Percentiles rank a stretch among this genome's conserved stretches.
Evolutionary conservation across 2,329 filamentous ascomycete species (phyloP).

Genomic region (Neoarthrinium moseri): DNA sequence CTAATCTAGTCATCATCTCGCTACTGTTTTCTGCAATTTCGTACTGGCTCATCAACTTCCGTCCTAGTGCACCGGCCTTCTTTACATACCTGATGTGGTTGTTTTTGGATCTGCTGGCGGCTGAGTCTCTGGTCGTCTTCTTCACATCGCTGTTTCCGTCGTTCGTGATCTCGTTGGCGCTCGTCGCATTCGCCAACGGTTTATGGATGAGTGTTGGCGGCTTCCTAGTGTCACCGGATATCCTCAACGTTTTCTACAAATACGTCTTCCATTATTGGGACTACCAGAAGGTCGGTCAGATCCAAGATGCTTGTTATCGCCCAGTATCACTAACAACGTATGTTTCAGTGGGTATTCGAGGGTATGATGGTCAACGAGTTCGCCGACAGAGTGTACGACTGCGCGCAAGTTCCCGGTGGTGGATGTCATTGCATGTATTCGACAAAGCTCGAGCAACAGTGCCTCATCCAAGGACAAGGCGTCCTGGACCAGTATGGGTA

Average conservation of each 20-base stretch:
- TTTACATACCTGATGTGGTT: slow-evolving; percentile 81
- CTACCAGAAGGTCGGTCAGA: not conserved
- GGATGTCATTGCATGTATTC: slow-evolving; percentile 70
- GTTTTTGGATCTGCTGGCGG: slow-evolving; percentile 79
- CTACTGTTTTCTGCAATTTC: slow-evolving; percentile 72
- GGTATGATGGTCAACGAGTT: slow-evolving; percentile 96
- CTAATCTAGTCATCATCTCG: slow-evolving; percentile 69
- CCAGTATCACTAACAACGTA: slow-evolving; percentile 38
- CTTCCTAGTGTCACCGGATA: slow-evolving; percentile 72
- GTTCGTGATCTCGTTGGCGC: slow-evolving; percentile 77
- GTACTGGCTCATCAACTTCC: slow-evolving; percentile 81
- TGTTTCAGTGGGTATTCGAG: slow-evolving; percentile 76
- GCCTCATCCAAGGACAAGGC: slow-evolving; percentile 68
- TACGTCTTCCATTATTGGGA: slow-evolving; percentile 68
- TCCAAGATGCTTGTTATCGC: not conserved
- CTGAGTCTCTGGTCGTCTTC: slow-evolving; percentile 81
- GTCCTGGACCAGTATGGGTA: slow-evolving; percentile 73
- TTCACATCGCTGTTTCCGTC: slow-evolving; percentile 71
- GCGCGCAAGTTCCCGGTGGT: slow-evolving; percentile 35
- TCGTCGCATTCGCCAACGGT: slow-evolving; percentile 83
- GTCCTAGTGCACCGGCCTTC: slow-evolving; percentile 63
- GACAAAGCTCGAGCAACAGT: slow-evolving; percentile 59
- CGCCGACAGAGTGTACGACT: slow-evolving; percentile 60
- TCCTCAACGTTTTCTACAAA: slow-evolving; percentile 80
- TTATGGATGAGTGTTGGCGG: slow-evolving; percentile 87